A percentile compares a stretch with the other conserved stretches of the same genome.
These are phyloP conservation scores for Saturnispora saitoi DNA, from an alignment of 805 yeast genomes.

Conservation along the genomic window DNA sequence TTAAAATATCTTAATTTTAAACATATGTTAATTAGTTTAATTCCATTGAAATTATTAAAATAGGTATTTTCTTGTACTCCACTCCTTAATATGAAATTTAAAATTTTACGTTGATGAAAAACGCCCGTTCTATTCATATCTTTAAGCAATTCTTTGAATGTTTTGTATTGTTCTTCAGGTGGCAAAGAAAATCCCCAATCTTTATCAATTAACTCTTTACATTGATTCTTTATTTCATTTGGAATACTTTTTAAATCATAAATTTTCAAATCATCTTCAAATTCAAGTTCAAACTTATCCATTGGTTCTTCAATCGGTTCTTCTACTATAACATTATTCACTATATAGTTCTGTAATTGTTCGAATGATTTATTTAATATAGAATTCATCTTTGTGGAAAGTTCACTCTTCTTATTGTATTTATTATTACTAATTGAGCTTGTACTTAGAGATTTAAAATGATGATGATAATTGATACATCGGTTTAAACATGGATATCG, in stretches of 20 bases:
- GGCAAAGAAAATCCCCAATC: neutral
- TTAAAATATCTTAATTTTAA: neutral
- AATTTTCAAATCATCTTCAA: slow-evolving; percentile 1
- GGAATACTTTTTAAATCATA: neutral
- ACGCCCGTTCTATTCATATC: slow-evolving; percentile 2
- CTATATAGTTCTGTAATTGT: neutral
- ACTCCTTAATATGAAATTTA: neutral
- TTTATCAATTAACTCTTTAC: neutral
- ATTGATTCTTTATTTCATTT: neutral
- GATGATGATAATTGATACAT: too few species aligned
- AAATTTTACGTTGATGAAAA: neutral
- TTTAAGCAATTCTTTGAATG: neutral
- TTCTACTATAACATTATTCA: neutral
- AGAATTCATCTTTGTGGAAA: neutral
- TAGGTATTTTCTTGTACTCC: neutral
- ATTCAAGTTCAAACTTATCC: slow-evolving; percentile 1
- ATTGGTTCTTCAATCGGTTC: neutral
- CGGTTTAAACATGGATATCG: too few species aligned
- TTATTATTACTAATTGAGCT: neutral
- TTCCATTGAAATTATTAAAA: neutral
- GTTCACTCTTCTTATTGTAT: neutral
- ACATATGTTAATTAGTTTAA: neutral
- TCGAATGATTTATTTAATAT: neutral
- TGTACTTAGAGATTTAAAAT: neutral
- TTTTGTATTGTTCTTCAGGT: neutral